These are phyloP conservation scores for Metschnikowia lachancei DNA, from an alignment of 805 yeast species.

Conservation along the genomic window DNA sequence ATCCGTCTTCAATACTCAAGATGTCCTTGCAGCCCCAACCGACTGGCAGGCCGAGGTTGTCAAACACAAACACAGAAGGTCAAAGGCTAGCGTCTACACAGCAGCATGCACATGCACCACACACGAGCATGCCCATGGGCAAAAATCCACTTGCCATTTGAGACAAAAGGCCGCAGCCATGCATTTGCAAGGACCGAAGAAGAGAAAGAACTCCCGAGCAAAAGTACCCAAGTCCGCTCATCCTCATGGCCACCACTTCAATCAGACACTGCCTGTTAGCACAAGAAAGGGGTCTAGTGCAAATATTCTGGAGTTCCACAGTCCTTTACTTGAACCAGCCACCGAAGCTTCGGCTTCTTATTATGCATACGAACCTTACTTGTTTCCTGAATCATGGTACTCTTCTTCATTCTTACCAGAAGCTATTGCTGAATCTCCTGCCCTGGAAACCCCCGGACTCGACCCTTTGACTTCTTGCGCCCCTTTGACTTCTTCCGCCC, in stretches of 20 bases:
- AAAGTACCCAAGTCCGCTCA: constrained; percentile 36
- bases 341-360: background rate
- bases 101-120: background rate
- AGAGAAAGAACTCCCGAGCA: constrained; percentile 35
- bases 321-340: background rate
- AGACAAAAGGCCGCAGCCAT: constrained; percentile 4
- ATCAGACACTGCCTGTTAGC: background rate
- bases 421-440: background rate
- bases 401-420: background rate
- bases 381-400: constrained; percentile 8
- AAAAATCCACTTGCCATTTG: background rate
- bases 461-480: background rate
- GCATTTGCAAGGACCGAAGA: constrained; percentile 6
- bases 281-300: constrained; percentile 1
- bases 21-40: constrained; percentile 23
- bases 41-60: constrained; percentile 3
- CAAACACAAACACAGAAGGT: constrained; percentile 6
- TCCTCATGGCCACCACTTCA: background rate
- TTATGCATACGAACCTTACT: too few relatives aligned
- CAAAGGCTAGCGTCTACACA: background rate
- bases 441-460: background rate
- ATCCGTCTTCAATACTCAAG: constrained; percentile 30
- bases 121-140: background rate
- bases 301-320: background rate
- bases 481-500: too few relatives aligned